Base-by-base conservation (phyloP, 345 rosid species). In the Carallia pectinifolia region DNA sequence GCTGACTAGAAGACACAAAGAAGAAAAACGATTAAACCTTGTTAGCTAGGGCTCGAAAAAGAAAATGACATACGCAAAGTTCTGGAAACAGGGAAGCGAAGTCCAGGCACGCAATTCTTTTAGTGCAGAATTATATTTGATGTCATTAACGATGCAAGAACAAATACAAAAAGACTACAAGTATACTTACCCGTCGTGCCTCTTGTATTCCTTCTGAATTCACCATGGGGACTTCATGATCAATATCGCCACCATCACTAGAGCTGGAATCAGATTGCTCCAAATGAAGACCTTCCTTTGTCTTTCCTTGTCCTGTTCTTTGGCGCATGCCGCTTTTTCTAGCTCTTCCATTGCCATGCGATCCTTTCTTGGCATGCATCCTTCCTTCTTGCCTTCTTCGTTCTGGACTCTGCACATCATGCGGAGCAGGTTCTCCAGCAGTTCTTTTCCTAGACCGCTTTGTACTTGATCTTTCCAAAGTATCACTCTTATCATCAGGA, bases 171-270 rank as follows among this genome's bases (percentile, higher is more conserved):
- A 72, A 17, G 54, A 34, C 40, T 23, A 17, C 53, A 55, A 37
- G 33, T n/a, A 39, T 59, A 58, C 90, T 85, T 82, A 94, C 97
- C 88, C 87, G 85, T 66, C 89, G 90, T 73, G 81, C 72, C 71
- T 70, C 82, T 72, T 81, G 82, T 62, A 62, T 76, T 33, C 60
- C 47, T 58, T 81, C 48, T 6, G 69, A 72, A 67, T 74, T 79
- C 73, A 74, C 69, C 29, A n/a, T 67, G 65, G 65, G 39, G 61
- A 52, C 68, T 68, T 74, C 81, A 53, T 52, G 77, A 62, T 71
- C 65, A 38, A 77, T 77, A 60, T 76, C 72, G 40, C 66, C 78
- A 60, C 38, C 81, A 75, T 76, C 82, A 77, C 70, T 74, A 61
- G 84, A 78, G 77, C 81, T 81, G 37, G 79, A 69, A 75, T 84